Conservation (phyloP, 805 yeast species). For the Kluyveromyces lactis region DNA sequence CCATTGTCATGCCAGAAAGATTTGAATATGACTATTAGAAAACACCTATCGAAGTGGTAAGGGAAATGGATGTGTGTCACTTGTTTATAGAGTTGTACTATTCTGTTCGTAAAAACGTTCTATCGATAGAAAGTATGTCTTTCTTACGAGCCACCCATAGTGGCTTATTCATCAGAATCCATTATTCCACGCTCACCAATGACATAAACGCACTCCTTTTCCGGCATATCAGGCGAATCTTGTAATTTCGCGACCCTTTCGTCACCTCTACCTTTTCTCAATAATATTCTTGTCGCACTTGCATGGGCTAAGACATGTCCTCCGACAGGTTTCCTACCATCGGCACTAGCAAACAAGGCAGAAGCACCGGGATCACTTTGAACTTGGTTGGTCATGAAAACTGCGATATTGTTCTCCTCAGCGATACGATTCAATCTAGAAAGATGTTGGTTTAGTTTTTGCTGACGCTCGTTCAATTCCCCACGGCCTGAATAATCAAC, state of each 20-base stretch:
- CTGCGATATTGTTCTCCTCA: constrained; percentile 72
- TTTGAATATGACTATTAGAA: constrained; percentile 38
- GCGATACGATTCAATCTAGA: constrained; percentile 50
- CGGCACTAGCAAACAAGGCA: constrained; percentile 70
- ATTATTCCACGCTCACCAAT: constrained; percentile 63
- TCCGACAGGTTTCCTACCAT: constrained; percentile 78
- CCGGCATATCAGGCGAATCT: constrained; percentile 79
- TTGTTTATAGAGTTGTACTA: too few relatives aligned
- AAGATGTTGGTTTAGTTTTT: constrained; percentile 54
- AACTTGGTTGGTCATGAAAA: constrained; percentile 68
- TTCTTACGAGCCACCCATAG: background rate
- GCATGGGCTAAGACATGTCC: constrained; percentile 80
- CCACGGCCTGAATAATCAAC: constrained; percentile 77
- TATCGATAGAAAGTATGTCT: too few relatives aligned
- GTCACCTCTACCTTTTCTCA: constrained; percentile 72
- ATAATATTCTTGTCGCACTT: constrained; percentile 64
- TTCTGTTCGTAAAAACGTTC: too few relatives aligned
- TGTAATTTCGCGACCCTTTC: constrained; percentile 73
- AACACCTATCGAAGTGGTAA: too few relatives aligned
- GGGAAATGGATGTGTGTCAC: too few relatives aligned
- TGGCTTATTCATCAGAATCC: constrained; percentile 32
- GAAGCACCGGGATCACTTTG: constrained; percentile 83
- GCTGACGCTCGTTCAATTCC: constrained; percentile 68
- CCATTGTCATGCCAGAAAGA: constrained; percentile 82
- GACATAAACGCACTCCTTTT: constrained; percentile 66